Evolutionary conservation across 441 rosid species (phyloP).

Genomic region (Gossypium lobatum): DNA sequence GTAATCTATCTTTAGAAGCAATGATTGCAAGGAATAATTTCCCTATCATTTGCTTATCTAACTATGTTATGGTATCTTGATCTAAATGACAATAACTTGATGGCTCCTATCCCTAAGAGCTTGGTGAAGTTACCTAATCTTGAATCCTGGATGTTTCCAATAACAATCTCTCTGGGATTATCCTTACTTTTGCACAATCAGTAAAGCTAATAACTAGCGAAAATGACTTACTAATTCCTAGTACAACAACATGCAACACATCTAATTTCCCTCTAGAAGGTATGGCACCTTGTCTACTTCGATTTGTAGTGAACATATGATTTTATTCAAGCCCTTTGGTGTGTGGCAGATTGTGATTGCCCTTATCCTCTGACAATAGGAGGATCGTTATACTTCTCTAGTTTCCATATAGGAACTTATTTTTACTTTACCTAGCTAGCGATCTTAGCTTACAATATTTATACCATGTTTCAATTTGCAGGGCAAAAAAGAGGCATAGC

Average conservation of each 20-base stretch:
- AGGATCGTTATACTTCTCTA: neutral
- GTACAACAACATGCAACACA: neutral
- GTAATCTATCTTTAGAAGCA: slow-evolving; percentile 32
- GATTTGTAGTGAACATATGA: neutral
- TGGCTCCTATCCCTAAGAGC: slow-evolving; percentile 1
- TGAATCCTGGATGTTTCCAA: slow-evolving; percentile 2
- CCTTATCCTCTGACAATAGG: neutral
- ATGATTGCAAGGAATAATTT: slow-evolving; percentile 40
- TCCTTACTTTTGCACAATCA: neutral
- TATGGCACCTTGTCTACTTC: neutral
- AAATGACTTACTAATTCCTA: neutral
- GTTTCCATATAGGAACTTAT: neutral
- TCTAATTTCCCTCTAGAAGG: neutral
- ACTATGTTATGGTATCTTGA: neutral
- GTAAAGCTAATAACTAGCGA: neutral
- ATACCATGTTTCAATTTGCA: neutral
- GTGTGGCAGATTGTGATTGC: neutral
- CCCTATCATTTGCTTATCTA: slow-evolving; percentile 21
- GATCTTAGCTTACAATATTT: neutral
- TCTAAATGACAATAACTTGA: slow-evolving; percentile 7
- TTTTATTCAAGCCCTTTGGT: neutral
- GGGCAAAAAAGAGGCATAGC: neutral
- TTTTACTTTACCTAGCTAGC: neutral
- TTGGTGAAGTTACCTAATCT: neutral
- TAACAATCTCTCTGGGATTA: neutral